These are phyloP conservation scores for Pythium dissotocum DNA, from an alignment of 352 stramenopile genomes.

Conservation along the genomic window DNA sequence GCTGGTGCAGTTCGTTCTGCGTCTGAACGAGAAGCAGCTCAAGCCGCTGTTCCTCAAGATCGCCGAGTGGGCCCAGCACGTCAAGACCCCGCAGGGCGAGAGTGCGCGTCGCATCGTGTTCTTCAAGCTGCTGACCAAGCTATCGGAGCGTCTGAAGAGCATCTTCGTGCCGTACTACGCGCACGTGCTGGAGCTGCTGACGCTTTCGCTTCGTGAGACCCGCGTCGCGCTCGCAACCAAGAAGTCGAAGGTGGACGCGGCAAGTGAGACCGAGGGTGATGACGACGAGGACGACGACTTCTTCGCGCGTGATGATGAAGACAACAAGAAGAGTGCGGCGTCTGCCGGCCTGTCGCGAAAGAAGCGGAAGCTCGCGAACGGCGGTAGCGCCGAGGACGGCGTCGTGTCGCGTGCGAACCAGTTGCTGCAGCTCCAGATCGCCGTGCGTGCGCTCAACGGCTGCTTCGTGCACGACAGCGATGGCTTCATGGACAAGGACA, in stretches of 20 bases:
- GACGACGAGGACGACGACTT: slow-evolving; percentile 62
- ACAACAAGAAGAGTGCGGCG: slow-evolving; percentile 7
- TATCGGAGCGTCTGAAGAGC: slow-evolving; percentile 77
- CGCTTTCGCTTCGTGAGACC: slow-evolving; percentile 47
- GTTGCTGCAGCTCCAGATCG: slow-evolving; percentile 50
- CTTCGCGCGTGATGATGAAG: slow-evolving; percentile 42
- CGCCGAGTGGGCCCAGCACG: slow-evolving; percentile 66
- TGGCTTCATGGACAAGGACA: slow-evolving; percentile 88
- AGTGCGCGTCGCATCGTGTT: slow-evolving; percentile 72
- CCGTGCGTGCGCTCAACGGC: slow-evolving; percentile 73
- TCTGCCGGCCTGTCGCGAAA: slow-evolving; percentile 36
- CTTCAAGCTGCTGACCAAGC: slow-evolving; percentile 78
- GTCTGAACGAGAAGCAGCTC: slow-evolving; percentile 89
- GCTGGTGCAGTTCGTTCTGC: slow-evolving; percentile 81
- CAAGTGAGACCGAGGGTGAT: slow-evolving; percentile 40
- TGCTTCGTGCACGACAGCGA: slow-evolving; percentile 88
- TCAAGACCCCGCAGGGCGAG: slow-evolving; percentile 35
- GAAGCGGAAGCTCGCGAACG: slow-evolving; percentile 54
- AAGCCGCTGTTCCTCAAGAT: slow-evolving; percentile 90
- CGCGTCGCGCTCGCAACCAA: slow-evolving; percentile 43
- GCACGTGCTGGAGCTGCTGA: slow-evolving; percentile 69
- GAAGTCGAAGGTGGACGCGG: slow-evolving; percentile 34
- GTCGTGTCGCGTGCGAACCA: slow-evolving; percentile 37
- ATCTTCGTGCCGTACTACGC: slow-evolving; percentile 91
- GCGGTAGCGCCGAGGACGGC: slow-evolving; percentile 13